These are phyloP conservation scores for Corrigiola litoralis DNA, from an alignment of 179 eudicot species.

Conservation along the genomic window DNA sequence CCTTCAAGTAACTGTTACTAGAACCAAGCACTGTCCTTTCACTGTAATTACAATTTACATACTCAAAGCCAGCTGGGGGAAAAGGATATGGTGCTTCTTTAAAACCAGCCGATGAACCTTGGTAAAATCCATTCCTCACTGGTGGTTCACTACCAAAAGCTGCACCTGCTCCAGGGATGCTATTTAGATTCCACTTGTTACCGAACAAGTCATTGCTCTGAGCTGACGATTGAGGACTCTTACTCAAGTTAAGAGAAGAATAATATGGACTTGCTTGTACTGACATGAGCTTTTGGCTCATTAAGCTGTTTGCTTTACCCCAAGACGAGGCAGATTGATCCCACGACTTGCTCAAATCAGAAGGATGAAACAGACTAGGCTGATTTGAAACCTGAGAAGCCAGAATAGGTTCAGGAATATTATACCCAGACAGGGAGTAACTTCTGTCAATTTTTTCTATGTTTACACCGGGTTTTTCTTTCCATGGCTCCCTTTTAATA, in stretches of 20 bases:
- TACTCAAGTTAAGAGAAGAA: conserved; percentile 31
- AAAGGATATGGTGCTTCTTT: conserved; percentile 29
- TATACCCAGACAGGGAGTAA: conserved; percentile 28
- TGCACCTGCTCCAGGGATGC: conserved; percentile 34
- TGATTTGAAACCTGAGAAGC: conserved; percentile 37
- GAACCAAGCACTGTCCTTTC: conserved; percentile 33
- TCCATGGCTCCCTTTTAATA: conserved; percentile 41
- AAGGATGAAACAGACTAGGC: conserved; percentile 30
- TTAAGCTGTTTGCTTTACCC: conserved; percentile 34
- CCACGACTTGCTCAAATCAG: conserved; percentile 41
- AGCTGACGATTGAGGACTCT: conserved; percentile 33
- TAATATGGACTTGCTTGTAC: conserved; percentile 36
- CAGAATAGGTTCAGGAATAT: conserved; percentile 25
- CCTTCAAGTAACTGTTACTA: conserved; percentile 28
- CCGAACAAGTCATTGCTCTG: conserved; percentile 35
- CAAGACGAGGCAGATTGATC: conserved; percentile 38
- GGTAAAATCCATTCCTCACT: conserved; percentile 44
- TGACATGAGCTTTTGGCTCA: conserved; percentile 34
- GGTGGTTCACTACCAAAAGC: conserved; percentile 28
- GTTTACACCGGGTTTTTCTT: conserved; percentile 26
- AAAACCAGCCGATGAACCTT: conserved; percentile 45
- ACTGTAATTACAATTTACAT: conserved; percentile 32
- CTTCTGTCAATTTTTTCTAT: conserved; percentile 28
- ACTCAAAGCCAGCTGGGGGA: conserved; percentile 36
- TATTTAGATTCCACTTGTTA: conserved; percentile 39